phyloP scores from a whole-genome alignment of 1,139 yeast species.

The Saccharomyces hybrid region DNA sequence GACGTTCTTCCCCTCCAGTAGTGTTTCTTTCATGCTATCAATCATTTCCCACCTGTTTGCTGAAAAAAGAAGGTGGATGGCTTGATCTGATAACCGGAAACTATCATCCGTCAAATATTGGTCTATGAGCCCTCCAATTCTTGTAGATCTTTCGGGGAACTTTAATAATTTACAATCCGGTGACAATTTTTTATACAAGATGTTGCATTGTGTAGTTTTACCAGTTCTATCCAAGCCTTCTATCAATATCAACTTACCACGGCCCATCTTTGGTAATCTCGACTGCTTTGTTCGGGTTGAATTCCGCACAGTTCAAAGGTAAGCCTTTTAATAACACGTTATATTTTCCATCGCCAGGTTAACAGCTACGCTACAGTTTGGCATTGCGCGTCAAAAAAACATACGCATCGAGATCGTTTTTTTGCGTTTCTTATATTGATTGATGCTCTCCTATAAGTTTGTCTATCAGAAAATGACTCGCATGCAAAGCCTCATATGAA shows the following conservation, averaged over 20 bases:
- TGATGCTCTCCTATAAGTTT: too few species aligned
- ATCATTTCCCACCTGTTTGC: constrained; percentile 92
- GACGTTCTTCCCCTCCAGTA: constrained; percentile 51
- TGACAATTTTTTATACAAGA: constrained; percentile 38
- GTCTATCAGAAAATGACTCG: too few species aligned
- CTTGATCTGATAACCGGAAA: constrained; percentile 54
- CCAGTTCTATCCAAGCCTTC: constrained; percentile 97
- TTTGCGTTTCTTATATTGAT: too few species aligned
- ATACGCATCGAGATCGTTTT: background rate
- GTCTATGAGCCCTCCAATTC: constrained; percentile 72
- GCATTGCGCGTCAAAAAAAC: background rate
- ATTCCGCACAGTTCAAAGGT: background rate
- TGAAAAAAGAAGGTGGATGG: constrained; percentile 80
- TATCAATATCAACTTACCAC: constrained; percentile 65
- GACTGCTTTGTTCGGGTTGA: background rate
- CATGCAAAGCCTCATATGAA: too few species aligned
- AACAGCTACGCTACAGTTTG: background rate
- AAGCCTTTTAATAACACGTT: background rate
- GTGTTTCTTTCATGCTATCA: constrained; percentile 38
- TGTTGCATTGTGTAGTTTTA: constrained; percentile 75
- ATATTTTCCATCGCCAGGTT: background rate
- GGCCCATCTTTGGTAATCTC: background rate
- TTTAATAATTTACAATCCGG: constrained; percentile 40
- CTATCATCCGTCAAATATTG: constrained; percentile 51
- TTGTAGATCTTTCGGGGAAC: constrained; percentile 83